Evolutionary conservation across 495 filamentous ascomycete genomes (phyloP), one percentile per base, ranked within the genome.

Genomic region (Chaetomium fimeti): DNA sequence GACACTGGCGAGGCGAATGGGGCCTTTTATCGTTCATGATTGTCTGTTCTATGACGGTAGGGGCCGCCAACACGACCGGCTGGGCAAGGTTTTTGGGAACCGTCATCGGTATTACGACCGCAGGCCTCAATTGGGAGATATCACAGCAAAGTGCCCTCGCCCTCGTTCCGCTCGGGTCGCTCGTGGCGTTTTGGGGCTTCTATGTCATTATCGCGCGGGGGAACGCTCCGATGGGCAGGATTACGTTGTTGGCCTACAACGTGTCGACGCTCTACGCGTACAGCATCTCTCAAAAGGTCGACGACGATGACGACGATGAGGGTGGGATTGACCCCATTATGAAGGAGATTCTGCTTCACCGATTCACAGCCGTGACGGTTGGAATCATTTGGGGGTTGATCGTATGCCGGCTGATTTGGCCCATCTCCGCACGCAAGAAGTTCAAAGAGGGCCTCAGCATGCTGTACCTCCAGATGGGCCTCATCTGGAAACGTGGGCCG

Each of bases 401-500:
- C 61, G 85, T 98, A 66, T 97, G 93, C 43, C 84, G 93, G 24
- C 63, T 93, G 28, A 87, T 98, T 64, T 98, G 92, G 92, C 93
- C 94, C 12, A 93, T 97, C 67, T 91, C 89, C 24, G 94, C 93
- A 3, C 82, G 95, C 43, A 77, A 80, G 45, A 93, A 95, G 74
- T 84, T 97, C 70, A 92, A 96, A 72, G 85, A 92, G 61, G 92
- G 92, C 15, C 80, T 97, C 32, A 89, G 88, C 61, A 78, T 95
- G 32, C 81, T 98, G 13, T 97, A 93, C 86, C 82, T 98, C 16
- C 88, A 92, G 42, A 91, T 98, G 90, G 89, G 89, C n/a, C 80
- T 98, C 20, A 90, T 97, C 61, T 98, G 94, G 94, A 92, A 90
- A 72, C 86, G 91, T n/a, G 92, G 94, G n/a, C 94, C 94, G 0